Base-by-base conservation (phyloP, 2,329 filamentous ascomycete species). In the Pyricularia sp. region DNA sequence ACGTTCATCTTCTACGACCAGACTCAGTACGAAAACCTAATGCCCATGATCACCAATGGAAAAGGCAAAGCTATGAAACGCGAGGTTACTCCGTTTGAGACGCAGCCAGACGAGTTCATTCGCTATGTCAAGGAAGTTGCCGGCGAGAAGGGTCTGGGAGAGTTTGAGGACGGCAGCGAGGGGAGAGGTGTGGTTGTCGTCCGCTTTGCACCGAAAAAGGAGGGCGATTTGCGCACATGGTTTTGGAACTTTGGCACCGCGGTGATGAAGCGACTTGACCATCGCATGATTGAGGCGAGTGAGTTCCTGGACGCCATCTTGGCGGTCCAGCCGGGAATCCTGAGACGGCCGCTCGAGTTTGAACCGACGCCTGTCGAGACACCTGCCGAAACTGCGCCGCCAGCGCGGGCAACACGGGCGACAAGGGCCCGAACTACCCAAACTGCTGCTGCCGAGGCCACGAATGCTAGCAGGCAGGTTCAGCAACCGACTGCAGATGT, bases 301-400 rank as follows among this genome's bases (percentile, higher is more conserved):
- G 94, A 97, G 73, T 97, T 99, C 71, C 83, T 99, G 2, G 93
- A 97, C 77, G 92, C 92, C 1, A 95, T 99, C 64, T 80, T 98
- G 31, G 88, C 83, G n/a, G 91, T 90, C 67, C 90, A 98, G 79
- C 87, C 92, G 7, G 87, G 85, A 70, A 84, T 86, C 63, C 82
- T 98, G 25, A 88, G 92, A 69, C 86, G 88, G 55, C 85, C 89
- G 6, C 84, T 96, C 2, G 84, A 90, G 72, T 79, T 86, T 59
- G 83, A 82, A 66, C 69, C 75, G 61, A 72, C 71, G 7, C 76
- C 78, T 64, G n/a, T 11, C 5, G 65, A 30, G 71, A 55, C 77
- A 72, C 58, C 58, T 25, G 68, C 69, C 68, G 69, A 72, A 65
- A n/a, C 73, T 71, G 72, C 31, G 55, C 23, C 68, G 31, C 36